These are phyloP conservation scores for Candida orba DNA, from an alignment of 805 yeast species.

Conservation along the genomic window DNA sequence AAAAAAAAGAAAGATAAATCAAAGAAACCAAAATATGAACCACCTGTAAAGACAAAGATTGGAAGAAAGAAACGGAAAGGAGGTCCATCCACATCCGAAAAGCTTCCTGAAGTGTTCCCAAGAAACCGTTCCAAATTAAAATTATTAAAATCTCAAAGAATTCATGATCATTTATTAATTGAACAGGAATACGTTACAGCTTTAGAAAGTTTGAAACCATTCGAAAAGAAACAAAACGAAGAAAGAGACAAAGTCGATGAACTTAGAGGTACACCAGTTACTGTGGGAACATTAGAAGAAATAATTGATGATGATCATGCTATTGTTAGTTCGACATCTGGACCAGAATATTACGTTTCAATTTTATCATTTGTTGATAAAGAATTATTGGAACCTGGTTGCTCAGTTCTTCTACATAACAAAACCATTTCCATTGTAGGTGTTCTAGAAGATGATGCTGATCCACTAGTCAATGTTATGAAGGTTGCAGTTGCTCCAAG, in stretches of 20 bases:
- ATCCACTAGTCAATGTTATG: conserved; percentile 97
- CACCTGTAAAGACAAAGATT: conserved; percentile 92
- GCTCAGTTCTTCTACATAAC: conserved; percentile 91
- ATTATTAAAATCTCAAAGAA: conserved; percentile 86
- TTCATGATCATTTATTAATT: conserved; percentile 87
- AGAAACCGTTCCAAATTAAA: conserved; percentile 91
- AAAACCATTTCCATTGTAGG: conserved; percentile 96
- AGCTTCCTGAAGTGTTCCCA: conserved; percentile 83
- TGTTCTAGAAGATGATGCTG: conserved; percentile 95
- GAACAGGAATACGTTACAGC: conserved; percentile 96
- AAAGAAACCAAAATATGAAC: conserved; percentile 95
- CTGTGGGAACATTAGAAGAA: conserved; percentile 94
- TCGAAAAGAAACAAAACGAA: conserved; percentile 93
- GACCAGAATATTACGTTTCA: conserved; percentile 95
- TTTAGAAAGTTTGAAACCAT: conserved; percentile 91
- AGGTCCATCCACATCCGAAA: conserved; percentile 80
- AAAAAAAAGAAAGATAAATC: conserved; percentile 58
- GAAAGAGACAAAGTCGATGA: conserved; percentile 94
- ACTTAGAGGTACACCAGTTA: conserved; percentile 92
- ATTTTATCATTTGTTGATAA: conserved; percentile 95
- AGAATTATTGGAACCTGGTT: conserved; percentile 92
- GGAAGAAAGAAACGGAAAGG: conserved; percentile 88
- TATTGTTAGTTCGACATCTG: conserved; percentile 90
- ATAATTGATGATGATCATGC: conserved; percentile 98
- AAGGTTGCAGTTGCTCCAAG: conserved; percentile 96